Evolutionary conservation across 1,284 basidiomycete genomes (phyloP), one percentile per base, ranked within the genome.

Genomic region (Cystobasidium slooffiae): DNA sequence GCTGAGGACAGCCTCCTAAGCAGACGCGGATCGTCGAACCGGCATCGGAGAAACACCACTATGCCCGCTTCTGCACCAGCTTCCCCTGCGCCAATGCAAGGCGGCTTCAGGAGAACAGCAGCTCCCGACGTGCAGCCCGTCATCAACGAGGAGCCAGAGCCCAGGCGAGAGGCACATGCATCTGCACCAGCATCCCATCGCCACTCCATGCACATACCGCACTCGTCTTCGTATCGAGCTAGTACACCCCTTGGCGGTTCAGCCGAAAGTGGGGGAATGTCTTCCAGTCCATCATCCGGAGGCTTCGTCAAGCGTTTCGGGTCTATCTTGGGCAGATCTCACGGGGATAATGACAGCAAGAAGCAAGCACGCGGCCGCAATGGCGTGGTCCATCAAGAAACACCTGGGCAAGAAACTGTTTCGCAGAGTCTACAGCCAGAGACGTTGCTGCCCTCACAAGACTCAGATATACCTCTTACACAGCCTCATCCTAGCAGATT

Each of bases 241-340:
- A 9, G 24, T n/a, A 73, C 62, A 46, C 52, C 75, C 72, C 37
- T 47, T 55, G 16, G 49, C 55, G 16, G 47, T 14, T 12, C 75
- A 18, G 76, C 76, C 22, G 77, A 78, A 39, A 61, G 69, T 39
- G 69, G 75, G 1, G 69, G 75, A 5, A 56, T 74, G 10, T 49
- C 72, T 7, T 61, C 74, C 58, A 51, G 59, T 44, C 47, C 72
- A 0, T 67, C 75, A 31, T 61, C 73, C 10, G 75, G 77, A 49
- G 76, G 73, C 20, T 79, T 82, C 74, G 80, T 78, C 6, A 63
- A 77, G 8, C 75, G 82, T 16, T 82, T 82, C 76, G 78, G 81
- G 18, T 80, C 80, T 10, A 77, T 82, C 43, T 77, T 82, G n/a
- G 80, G 80, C 37, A 75, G 79, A 0, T 76, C 78, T 3, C 61